phyloP scores from a whole-genome alignment of 2,329 filamentous ascomycete species.

The Neonectria neomacrospora region DNA sequence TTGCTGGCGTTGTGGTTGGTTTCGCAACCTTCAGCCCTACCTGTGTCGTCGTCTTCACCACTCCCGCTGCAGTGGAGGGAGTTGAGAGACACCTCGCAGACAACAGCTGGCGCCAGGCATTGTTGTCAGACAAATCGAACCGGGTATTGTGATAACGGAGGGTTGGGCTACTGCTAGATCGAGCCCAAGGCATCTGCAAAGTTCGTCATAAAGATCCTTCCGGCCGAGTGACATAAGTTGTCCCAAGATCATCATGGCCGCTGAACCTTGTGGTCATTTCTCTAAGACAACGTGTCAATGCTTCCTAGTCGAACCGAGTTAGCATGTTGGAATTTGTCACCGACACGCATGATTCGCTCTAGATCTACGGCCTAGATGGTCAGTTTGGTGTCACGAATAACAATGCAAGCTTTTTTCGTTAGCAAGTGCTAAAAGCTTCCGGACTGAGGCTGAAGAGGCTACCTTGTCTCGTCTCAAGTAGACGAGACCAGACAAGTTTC shows the following conservation, averaged over 20 bases:
- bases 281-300: background rate
- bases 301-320: background rate
- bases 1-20: background rate
- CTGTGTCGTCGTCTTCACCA: background rate
- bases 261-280: background rate
- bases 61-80: background rate
- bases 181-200: background rate
- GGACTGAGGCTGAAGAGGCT: background rate
- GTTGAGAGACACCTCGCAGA: background rate
- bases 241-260: background rate
- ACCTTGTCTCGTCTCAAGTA: background rate
- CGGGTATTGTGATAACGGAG: background rate
- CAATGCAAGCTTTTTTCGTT: background rate
- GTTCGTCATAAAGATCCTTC: background rate
- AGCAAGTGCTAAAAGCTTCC: background rate
- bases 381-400: background rate
- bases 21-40: background rate
- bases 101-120: background rate
- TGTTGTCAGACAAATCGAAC: background rate
- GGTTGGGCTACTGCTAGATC: background rate
- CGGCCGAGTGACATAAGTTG: background rate
- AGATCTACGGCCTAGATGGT: background rate
- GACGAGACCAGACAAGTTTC: slow-evolving; percentile 11
- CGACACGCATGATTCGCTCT: background rate
- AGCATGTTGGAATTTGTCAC: background rate